Conservation (phyloP, 371 early-diverging fungal genomes). For the Cokeromyces recurvatus region DNA sequence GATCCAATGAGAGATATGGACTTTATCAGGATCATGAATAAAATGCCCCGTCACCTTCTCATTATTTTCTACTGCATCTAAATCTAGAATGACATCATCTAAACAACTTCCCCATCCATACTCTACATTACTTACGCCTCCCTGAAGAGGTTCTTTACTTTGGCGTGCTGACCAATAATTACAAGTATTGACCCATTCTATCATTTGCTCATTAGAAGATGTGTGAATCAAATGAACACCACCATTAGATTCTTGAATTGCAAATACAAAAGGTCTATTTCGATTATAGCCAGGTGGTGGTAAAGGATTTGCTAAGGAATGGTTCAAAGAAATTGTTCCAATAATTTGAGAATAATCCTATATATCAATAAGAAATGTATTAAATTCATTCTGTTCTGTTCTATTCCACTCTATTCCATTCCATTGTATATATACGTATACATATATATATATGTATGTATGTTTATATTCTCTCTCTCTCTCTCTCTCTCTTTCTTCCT, state of each 20-base stretch:
- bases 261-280: conserved; percentile 76
- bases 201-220: conserved; percentile 55
- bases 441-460: too few species aligned
- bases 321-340: conserved; percentile 65
- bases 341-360: conserved; percentile 33
- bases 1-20: conserved; percentile 26
- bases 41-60: conserved; percentile 7
- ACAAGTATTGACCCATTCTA: conserved; percentile 79
- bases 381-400: background rate
- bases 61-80: conserved; percentile 17
- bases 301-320: conserved; percentile 71
- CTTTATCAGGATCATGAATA: conserved; percentile 19
- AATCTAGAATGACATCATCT: conserved; percentile 30
- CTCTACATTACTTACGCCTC: conserved; percentile 80
- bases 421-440: too few species aligned
- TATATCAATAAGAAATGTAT: too few species aligned
- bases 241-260: conserved; percentile 74
- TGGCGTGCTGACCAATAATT: conserved; percentile 92
- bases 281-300: conserved; percentile 82
- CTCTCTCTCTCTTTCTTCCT: too few species aligned
- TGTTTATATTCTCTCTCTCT: too few species aligned
- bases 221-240: conserved; percentile 84
- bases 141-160: conserved; percentile 81
- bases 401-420: too few species aligned
- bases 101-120: conserved; percentile 84